Conservation (phyloP, 768 basidiomycete species). For the Xerocomellus intermedius region DNA sequence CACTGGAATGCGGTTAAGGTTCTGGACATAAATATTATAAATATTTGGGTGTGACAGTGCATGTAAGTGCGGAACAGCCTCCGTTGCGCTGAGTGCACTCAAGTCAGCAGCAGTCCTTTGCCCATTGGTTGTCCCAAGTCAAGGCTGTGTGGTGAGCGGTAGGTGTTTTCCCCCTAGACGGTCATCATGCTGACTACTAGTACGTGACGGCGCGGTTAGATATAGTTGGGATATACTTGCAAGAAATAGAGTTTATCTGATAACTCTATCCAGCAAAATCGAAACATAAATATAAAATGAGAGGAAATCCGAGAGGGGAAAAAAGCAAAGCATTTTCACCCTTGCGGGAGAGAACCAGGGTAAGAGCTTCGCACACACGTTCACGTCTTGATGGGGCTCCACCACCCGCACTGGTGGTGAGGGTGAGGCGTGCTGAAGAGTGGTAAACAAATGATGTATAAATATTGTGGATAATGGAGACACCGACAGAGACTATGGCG, state of each 20-base stretch:
- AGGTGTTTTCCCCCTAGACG: background rate
- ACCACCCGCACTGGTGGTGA: conserved; percentile 11
- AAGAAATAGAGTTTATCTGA: conserved; percentile 7
- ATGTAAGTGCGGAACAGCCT: background rate
- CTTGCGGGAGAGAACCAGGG: conserved; percentile 13
- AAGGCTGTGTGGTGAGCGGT: background rate
- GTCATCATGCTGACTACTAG: background rate
- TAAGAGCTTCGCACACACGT: conserved; percentile 29
- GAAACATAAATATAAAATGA: conserved; percentile 1
- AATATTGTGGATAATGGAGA: background rate
- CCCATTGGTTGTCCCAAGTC: background rate
- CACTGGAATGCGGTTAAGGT: background rate
- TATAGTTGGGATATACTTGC: background rate
- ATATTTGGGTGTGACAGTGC: background rate
- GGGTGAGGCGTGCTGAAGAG: conserved; percentile 16
- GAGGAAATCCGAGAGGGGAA: conserved; percentile 11
- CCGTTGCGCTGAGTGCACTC: background rate
- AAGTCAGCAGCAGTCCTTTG: background rate
- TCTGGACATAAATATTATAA: background rate
- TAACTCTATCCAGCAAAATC: background rate
- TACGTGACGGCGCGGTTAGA: background rate
- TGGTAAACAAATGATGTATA: background rate
- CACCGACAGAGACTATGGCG: background rate
- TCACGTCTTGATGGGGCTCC: conserved; percentile 21
- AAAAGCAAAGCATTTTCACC: conserved; percentile 10